Percentiles rank a stretch among this genome's conserved stretches.
phyloP scores from a whole-genome alignment of 1,284 basidiomycete species.

The Erythrobasidium hasegawianum region DNA sequence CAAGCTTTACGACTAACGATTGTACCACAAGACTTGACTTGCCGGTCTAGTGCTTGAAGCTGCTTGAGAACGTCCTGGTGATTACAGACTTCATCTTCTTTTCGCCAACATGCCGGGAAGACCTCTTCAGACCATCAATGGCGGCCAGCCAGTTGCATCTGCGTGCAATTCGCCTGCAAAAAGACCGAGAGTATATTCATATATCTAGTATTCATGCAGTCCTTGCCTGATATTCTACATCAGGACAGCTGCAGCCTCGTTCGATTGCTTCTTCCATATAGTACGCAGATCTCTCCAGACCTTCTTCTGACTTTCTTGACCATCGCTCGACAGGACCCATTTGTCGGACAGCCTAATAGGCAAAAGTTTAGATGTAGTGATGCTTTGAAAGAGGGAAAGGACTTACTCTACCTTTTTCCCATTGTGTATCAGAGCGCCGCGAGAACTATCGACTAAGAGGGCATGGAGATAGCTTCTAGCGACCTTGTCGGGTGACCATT shows the following conservation, averaged over 20 bases:
- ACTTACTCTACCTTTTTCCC: background rate
- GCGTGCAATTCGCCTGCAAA: slow-evolving; percentile 2
- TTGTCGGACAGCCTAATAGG: background rate
- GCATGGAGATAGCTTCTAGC: background rate
- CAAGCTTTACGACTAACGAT: no score
- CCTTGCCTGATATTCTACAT: no score
- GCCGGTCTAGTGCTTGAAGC: no score
- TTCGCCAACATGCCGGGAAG: background rate
- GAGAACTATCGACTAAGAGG: background rate
- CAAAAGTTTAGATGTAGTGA: background rate
- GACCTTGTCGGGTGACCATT: background rate
- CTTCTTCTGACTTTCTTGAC: background rate
- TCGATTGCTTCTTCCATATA: background rate
- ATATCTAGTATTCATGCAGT: no score
- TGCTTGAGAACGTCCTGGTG: no score
- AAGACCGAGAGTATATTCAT: no score
- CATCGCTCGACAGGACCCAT: background rate
- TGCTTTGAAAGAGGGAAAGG: background rate
- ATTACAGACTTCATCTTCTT: no score
- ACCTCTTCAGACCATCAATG: background rate
- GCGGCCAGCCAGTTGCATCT: slow-evolving; percentile 4
- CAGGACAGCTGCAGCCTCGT: background rate
- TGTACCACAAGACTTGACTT: no score
- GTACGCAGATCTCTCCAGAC: background rate
- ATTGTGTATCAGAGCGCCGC: background rate